Conservation (phyloP, 345 rosid species). For the Gossypium anomalum region DNA sequence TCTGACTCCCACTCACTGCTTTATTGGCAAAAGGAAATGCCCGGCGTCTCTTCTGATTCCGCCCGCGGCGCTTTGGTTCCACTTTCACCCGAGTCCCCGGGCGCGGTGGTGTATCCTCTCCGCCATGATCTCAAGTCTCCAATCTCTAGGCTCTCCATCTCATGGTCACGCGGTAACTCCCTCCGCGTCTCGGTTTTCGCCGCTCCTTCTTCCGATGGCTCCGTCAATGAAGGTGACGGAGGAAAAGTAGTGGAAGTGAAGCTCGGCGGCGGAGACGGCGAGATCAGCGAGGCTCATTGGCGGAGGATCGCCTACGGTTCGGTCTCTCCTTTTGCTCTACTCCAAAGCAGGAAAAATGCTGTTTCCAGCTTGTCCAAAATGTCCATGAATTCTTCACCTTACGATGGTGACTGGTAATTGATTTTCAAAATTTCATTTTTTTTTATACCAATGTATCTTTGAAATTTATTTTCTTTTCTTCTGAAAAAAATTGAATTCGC, state of each 20-base stretch:
- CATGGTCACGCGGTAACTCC: conserved; percentile 81
- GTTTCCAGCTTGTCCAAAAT: conserved; percentile 48
- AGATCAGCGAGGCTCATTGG: conserved; percentile 54
- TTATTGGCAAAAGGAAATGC: conserved; percentile 32
- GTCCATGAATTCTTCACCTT: conserved; percentile 47
- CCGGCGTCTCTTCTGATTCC: conserved; percentile 36
- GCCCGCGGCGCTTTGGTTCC: conserved; percentile 42
- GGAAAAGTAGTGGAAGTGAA: conserved; percentile 70
- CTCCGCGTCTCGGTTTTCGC: conserved; percentile 61
- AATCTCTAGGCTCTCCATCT: conserved; percentile 64
- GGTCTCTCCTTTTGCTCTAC: conserved; percentile 80
- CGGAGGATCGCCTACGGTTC: conserved; percentile 83
- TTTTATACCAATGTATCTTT: background rate
- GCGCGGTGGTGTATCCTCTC: conserved; percentile 49
- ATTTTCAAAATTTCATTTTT: conserved; percentile 5
- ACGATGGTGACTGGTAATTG: conserved; percentile 64
- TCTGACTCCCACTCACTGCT: background rate
- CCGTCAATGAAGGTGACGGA: conserved; percentile 32
- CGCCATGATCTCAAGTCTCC: conserved; percentile 62
- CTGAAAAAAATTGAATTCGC: background rate
- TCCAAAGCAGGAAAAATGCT: conserved; percentile 77
- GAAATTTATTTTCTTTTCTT: background rate
- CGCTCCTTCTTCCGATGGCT: conserved; percentile 23
- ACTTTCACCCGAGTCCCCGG: conserved; percentile 23
- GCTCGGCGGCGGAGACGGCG: conserved; percentile 57